Percentiles rank a stretch among this genome's conserved stretches.
These are phyloP conservation scores for Beverwykella pulmonaria DNA, from an alignment of 495 filamentous ascomycete species.

Conservation along the genomic window DNA sequence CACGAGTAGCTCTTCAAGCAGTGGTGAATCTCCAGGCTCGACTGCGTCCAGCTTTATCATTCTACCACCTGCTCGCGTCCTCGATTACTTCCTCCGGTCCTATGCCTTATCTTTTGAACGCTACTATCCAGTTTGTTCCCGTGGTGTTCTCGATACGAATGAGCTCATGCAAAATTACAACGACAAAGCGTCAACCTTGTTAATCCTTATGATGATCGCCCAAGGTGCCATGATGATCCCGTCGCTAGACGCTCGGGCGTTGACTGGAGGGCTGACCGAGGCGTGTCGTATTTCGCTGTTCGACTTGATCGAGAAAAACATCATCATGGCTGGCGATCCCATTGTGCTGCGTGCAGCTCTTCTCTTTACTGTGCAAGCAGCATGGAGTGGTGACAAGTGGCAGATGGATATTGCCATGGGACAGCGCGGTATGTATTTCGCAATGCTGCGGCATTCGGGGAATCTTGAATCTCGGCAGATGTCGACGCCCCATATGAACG, in stretches of 20 bases:
- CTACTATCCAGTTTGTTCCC: slow-evolving; percentile 59
- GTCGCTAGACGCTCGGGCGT: slow-evolving; percentile 58
- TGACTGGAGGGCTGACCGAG: slow-evolving; percentile 65
- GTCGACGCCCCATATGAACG: slow-evolving; percentile 28
- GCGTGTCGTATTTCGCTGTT: slow-evolving; percentile 68
- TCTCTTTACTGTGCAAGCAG: slow-evolving; percentile 62
- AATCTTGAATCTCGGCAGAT: slow-evolving; percentile 53
- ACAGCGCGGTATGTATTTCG: slow-evolving; percentile 68
- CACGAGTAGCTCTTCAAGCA: slow-evolving; percentile 40
- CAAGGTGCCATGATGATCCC: slow-evolving; percentile 62
- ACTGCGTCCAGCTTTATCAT: slow-evolving; percentile 58
- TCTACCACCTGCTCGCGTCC: slow-evolving; percentile 59
- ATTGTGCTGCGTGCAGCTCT: slow-evolving; percentile 61
- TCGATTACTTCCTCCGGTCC: slow-evolving; percentile 63
- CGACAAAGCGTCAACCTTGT: slow-evolving; percentile 60
- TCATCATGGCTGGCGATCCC: slow-evolving; percentile 61
- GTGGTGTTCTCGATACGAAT: slow-evolving; percentile 59
- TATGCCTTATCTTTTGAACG: slow-evolving; percentile 61
- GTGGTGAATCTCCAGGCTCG: slow-evolving; percentile 46
- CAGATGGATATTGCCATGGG: slow-evolving; percentile 72
- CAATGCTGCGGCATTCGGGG: slow-evolving; percentile 62
- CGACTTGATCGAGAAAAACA: slow-evolving; percentile 66
- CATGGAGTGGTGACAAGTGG: slow-evolving; percentile 71
- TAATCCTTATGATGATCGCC: slow-evolving; percentile 67
- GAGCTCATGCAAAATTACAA: slow-evolving; percentile 57